phyloP scores from a whole-genome alignment of 2,329 filamentous ascomycete species.

The Penicillium occitanis region DNA sequence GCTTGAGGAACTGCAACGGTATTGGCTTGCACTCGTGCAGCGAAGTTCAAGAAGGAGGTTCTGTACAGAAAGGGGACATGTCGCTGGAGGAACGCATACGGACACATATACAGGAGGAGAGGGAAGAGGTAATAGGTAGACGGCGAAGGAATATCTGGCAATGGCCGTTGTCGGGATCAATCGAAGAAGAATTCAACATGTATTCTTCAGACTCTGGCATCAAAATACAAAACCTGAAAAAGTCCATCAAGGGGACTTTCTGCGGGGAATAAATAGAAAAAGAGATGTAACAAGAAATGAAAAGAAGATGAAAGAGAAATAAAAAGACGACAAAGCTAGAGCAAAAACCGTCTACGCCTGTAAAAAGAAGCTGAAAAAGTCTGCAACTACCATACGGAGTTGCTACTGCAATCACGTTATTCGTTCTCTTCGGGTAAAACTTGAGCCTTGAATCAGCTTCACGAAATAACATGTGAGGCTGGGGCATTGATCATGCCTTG shows the following conservation, averaged over 20 bases:
- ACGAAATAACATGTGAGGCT: slow-evolving; percentile 36
- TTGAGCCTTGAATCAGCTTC: background rate
- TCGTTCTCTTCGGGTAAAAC: slow-evolving; percentile 1
- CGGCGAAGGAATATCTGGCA: background rate
- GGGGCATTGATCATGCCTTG: slow-evolving; percentile 39
- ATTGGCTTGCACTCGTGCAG: background rate
- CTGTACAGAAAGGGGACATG: slow-evolving; percentile 11
- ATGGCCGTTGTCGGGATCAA: background rate
- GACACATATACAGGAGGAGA: background rate
- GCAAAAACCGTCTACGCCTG: slow-evolving; percentile 18
- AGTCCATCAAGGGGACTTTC: slow-evolving; percentile 3
- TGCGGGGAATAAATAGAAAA: slow-evolving; percentile 23
- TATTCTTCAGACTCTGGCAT: slow-evolving; percentile 11
- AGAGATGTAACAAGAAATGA: slow-evolving; percentile 22
- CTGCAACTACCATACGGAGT: background rate
- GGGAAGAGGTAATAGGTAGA: background rate
- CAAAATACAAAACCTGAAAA: slow-evolving; percentile 18
- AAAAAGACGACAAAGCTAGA: slow-evolving; percentile 20
- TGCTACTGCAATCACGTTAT: slow-evolving; percentile 15
- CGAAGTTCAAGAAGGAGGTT: background rate
- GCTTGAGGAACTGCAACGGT: background rate
- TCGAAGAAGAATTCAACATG: background rate
- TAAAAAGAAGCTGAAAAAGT: background rate
- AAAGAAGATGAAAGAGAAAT: slow-evolving; percentile 23
- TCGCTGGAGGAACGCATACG: slow-evolving; percentile 1